Conservation (phyloP, 805 yeast species). For the Candida insectorum region DNA sequence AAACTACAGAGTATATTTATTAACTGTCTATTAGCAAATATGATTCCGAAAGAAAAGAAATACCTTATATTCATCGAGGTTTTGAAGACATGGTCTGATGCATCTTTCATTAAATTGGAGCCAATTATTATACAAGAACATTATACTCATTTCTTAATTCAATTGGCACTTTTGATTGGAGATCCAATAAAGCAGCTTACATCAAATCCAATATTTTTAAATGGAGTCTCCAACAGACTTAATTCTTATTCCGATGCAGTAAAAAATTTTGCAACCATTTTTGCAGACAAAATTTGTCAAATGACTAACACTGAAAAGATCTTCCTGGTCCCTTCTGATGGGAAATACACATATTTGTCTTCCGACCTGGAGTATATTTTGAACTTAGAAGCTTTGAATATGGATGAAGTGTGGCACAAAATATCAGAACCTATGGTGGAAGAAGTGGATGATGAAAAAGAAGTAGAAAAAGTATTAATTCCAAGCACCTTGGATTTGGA, state of each 20-base stretch:
- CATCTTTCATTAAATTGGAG: constrained; percentile 31
- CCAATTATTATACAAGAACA: constrained; percentile 43
- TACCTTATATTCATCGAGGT: constrained; percentile 1
- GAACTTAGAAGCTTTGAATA: not conserved
- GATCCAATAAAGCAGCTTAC: constrained; percentile 7
- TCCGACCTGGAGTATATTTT: not conserved
- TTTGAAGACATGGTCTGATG: constrained; percentile 23
- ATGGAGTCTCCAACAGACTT: constrained; percentile 53
- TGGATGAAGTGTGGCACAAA: constrained; percentile 2
- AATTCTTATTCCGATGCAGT: constrained; percentile 43
- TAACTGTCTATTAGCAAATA: constrained; percentile 15
- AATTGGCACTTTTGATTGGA: constrained; percentile 15
- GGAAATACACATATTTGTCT: constrained; percentile 7
- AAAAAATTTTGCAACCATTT: constrained; percentile 51
- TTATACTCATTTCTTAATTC: constrained; percentile 46
- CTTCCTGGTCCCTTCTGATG: constrained; percentile 18
- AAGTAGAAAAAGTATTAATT: not conserved
- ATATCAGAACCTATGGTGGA: constrained; percentile 1
- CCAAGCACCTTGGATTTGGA: not conserved
- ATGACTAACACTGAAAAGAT: constrained; percentile 25
- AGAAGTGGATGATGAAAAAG: not conserved
- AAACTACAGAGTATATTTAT: constrained; percentile 12
- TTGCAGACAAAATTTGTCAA: constrained; percentile 51
- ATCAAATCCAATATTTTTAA: constrained; percentile 32
- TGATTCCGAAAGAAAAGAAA: constrained; percentile 2